Base-by-base conservation (phyloP, 306 rosid genomes). In the Styphnolobium japonicum region DNA sequence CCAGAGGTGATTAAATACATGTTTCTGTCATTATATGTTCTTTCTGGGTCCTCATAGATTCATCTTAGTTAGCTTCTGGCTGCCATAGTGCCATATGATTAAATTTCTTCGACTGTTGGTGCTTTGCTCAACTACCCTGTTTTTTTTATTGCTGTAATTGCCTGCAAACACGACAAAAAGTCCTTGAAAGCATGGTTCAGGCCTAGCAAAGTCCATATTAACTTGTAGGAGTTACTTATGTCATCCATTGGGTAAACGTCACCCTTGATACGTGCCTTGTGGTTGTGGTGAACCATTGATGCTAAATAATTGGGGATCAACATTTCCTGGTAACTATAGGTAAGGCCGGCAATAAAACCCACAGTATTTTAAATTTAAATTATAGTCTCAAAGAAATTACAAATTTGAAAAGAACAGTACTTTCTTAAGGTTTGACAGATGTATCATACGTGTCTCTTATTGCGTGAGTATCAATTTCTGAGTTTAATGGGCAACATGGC, bases 1-100 rank as follows among this genome's bases (percentile, higher is more conserved):
- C 75, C 63, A 6, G 82, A 90, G 93, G 90, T 87, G 76, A 62
- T 46, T 16, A 0, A 18, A 19, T 23, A n/a, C 22, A 7, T 64
- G 23, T 73, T 65, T 64, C 29, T 16, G 2, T 22, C 33, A 39
- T 25, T 57, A 19, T 48, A 19, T 14, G 21, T 51, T 12, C 8
- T 6, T 52, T 36, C 27, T 76, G 10, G 4, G 2, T 77, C 15
- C 12, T 18, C 48, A 31, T 52, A 25, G 15, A 27, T 11, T 58
- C 39, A 51, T 51, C 58, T 51, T 51, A 9, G 14, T 39, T 2
- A 25, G 37, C 14, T 58, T 58, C 62, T 21, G 10, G 14, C 31
- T 10, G 33, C 7, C 15, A n/a, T 52, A 1, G 11, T 19, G 60
- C 25, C 12, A n/a, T 21, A 21, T 5, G 1, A 19, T 21, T 8